phyloP scores from a whole-genome alignment of 192 early-diverging fungal genomes.

The Obelidium mucronatum region DNA sequence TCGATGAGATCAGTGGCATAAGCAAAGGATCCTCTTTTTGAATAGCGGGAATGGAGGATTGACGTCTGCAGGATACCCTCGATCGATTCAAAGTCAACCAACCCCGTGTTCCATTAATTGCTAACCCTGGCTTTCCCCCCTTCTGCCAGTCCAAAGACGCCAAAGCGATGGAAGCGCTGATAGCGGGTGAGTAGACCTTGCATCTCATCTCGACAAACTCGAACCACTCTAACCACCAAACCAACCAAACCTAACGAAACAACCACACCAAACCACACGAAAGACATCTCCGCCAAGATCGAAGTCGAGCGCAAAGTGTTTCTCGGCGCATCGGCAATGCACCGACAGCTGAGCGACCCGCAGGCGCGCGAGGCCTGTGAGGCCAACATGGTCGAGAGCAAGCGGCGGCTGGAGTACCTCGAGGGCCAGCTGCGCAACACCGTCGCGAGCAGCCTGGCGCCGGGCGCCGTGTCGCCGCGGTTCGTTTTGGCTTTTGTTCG shows the following conservation, averaged over 20 bases:
- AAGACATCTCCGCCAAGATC: conserved; percentile 74
- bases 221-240: neutral
- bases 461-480: too few relatives aligned
- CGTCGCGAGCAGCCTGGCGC: too few relatives aligned
- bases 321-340: conserved; percentile 23
- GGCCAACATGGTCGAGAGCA: conserved; percentile 38
- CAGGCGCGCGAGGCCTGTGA: conserved; percentile 49
- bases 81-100: neutral
- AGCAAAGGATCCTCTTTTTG: too few relatives aligned
- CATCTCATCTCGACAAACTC: too few relatives aligned
- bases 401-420: conserved; percentile 43
- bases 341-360: conserved; percentile 17
- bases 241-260: neutral
- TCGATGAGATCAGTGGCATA: too few relatives aligned
- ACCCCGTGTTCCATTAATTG: neutral
- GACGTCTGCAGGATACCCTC: too few relatives aligned
- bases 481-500: too few relatives aligned
- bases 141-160: too few relatives aligned
- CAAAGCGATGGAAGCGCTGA: neutral
- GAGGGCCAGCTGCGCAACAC: conserved; percentile 32
- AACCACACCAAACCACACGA: conserved; percentile 54
- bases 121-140: too few relatives aligned
- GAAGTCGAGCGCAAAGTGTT: conserved; percentile 73
- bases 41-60: too few relatives aligned
- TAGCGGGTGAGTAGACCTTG: too few relatives aligned